These are phyloP conservation scores for Aspergillus sclerotioniger DNA, from an alignment of 495 filamentous ascomycete genomes.

Conservation along the genomic window DNA sequence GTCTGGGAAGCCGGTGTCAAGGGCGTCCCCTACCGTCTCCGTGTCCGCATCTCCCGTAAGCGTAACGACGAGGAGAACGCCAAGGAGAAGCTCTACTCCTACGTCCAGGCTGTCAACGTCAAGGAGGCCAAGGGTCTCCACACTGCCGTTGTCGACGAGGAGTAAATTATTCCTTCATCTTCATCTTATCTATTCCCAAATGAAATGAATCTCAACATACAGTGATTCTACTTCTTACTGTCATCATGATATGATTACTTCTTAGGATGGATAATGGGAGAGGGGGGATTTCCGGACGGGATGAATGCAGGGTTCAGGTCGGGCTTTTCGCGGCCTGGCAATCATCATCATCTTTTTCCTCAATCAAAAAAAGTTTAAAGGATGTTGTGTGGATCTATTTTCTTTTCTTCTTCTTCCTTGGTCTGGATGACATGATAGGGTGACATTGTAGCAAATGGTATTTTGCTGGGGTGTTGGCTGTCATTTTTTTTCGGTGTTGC, in stretches of 20 bases:
- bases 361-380: too few species aligned
- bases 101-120: constrained; percentile 98
- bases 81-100: constrained; percentile 97
- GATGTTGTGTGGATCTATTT: too few species aligned
- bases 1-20: constrained; percentile 99
- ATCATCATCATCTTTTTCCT: too few species aligned
- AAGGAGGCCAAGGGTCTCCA: constrained; percentile 97
- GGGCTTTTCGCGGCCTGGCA: too few species aligned
- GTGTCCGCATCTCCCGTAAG: constrained; percentile 96
- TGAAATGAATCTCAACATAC: background rate
- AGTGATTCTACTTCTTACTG: background rate
- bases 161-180: constrained; percentile 32
- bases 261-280: too few species aligned
- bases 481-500: too few species aligned
- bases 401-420: too few species aligned
- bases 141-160: constrained; percentile 71
- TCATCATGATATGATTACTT: background rate
- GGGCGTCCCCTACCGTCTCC: constrained; percentile 94
- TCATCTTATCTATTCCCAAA: constrained; percentile 1
- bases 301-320: too few species aligned
- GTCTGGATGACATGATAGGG: too few species aligned
- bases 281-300: too few species aligned
- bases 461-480: too few species aligned
- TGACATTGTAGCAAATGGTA: too few species aligned
- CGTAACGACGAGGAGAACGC: constrained; percentile 99